phyloP scores from a whole-genome alignment of 192 early-diverging fungal species.

The Cetraspora pellucida region DNA sequence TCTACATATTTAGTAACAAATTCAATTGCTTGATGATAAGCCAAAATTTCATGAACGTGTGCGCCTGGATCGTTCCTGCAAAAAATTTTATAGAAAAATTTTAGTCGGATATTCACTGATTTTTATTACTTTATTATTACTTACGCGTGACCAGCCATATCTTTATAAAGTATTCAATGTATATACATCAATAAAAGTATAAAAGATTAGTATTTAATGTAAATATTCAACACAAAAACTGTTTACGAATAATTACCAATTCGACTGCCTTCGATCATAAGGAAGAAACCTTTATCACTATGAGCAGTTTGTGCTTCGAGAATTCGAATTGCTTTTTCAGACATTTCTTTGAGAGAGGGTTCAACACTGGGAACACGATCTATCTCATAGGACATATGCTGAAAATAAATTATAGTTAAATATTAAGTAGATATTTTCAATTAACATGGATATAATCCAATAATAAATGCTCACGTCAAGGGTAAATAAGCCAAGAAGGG shows the following conservation, averaged over 20 bases:
- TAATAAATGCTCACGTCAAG: slow-evolving; percentile 48
- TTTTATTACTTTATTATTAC: slow-evolving; percentile 17
- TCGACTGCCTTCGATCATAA: slow-evolving; percentile 96
- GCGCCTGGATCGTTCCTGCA: slow-evolving; percentile 87
- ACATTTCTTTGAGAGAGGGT: slow-evolving; percentile 86
- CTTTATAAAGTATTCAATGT: slow-evolving; percentile 32
- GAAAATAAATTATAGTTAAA: slow-evolving; percentile 2
- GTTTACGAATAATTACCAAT: slow-evolving; percentile 54
- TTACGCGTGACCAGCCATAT: slow-evolving; percentile 91
- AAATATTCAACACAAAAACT: neutral
- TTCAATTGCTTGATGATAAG: slow-evolving; percentile 78
- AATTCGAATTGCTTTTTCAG: slow-evolving; percentile 76
- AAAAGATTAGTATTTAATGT: neutral
- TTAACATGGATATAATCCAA: neutral
- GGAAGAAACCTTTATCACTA: slow-evolving; percentile 79
- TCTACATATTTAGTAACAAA: slow-evolving; percentile 80
- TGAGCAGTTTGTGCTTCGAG: slow-evolving; percentile 58
- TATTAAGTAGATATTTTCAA: neutral
- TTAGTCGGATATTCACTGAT: neutral
- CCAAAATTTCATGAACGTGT: slow-evolving; percentile 90
- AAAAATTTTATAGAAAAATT: neutral
- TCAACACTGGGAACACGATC: slow-evolving; percentile 69
- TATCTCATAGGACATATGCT: slow-evolving; percentile 93
- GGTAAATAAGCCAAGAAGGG: slow-evolving; percentile 77
- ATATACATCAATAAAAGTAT: neutral